Evolutionary conservation across 306 rosid genomes (phyloP).

Genomic region (Biancaea sappan): DNA sequence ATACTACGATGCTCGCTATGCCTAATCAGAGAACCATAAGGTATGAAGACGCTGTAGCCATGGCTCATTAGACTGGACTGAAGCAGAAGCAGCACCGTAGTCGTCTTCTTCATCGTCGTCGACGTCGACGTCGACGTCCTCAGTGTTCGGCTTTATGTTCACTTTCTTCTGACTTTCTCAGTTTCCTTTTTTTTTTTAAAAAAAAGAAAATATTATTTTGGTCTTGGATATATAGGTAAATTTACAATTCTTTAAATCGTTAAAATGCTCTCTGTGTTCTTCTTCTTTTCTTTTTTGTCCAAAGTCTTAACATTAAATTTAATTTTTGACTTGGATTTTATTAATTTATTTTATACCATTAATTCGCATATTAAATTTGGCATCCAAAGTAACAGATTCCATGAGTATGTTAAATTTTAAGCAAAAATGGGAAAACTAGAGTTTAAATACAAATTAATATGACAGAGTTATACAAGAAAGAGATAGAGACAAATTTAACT

Average conservation of each 20-base stretch:
- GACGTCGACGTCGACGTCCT: neutral
- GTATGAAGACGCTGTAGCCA: conserved; percentile 66
- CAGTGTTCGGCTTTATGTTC: neutral
- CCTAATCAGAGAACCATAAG: conserved; percentile 80
- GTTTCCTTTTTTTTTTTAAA: neutral
- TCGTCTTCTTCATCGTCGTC: conserved; percentile 17
- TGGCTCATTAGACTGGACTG: conserved; percentile 90
- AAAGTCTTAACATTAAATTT: neutral
- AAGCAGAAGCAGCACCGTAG: no score
- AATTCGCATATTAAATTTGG: neutral
- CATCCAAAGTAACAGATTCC: no score
- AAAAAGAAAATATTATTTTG: neutral
- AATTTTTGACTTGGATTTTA: neutral
- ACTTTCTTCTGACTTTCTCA: no score
- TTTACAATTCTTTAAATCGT: no score
- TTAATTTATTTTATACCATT: neutral
- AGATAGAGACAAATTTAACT: no score
- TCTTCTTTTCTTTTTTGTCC: no score
- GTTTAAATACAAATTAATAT: no score
- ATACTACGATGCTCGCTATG: conserved; percentile 92
- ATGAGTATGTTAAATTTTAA: no score
- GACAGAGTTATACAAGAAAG: no score
- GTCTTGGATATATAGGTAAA: neutral
- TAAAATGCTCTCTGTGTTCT: no score
- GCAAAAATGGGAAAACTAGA: no score